A percentile compares a stretch with the other conserved stretches of the same genome.
These are phyloP conservation scores for Emericellopsis cladophorae DNA, from an alignment of 2,329 filamentous ascomycete genomes.

Conservation along the genomic window DNA sequence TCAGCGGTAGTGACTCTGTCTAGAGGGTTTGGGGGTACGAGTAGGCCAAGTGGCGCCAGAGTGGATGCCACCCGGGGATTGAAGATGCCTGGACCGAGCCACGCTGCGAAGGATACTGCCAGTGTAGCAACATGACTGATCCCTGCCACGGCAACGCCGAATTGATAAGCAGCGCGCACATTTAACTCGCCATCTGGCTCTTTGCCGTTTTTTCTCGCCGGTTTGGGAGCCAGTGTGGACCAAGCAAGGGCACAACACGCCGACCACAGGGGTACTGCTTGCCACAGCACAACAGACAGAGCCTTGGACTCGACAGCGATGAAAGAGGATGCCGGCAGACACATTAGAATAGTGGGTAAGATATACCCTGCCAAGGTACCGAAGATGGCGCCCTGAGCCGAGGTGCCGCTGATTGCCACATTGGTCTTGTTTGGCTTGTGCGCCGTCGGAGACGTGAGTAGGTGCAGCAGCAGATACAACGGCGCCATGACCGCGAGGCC, in stretches of 20 bases:
- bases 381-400: not conserved
- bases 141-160: not conserved
- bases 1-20: not conserved
- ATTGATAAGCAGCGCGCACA: not conserved
- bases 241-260: not conserved
- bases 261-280: not conserved
- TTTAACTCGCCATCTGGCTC: too few relatives aligned
- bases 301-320: not conserved
- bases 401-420: not conserved
- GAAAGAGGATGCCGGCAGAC: not conserved
- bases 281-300: not conserved
- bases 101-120: not conserved
- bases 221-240: not conserved
- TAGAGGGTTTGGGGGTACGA: not conserved
- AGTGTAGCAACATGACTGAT: not conserved
- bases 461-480: not conserved
- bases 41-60: not conserved
- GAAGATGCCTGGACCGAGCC: not conserved
- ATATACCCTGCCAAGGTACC: not conserved
- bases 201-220: too few relatives aligned
- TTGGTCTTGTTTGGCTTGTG: not conserved
- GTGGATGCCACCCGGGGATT: not conserved
- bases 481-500: not conserved
- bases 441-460: not conserved
- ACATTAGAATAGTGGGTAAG: not conserved